phyloP scores from a whole-genome alignment of 768 basidiomycete species.

The Lactifluus pinguis region DNA sequence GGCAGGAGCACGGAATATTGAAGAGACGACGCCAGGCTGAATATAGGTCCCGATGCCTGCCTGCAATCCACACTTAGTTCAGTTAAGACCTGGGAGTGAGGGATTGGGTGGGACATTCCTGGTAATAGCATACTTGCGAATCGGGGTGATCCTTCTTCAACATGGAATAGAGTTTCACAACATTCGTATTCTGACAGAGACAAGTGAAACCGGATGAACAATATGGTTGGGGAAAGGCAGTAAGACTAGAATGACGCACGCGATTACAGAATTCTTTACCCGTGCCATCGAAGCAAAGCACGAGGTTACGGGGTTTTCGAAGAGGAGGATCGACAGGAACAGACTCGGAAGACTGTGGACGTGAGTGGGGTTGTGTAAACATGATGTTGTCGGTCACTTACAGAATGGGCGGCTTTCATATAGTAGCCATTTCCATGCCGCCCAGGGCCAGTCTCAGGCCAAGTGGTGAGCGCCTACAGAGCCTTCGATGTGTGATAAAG shows the following conservation, averaged over 20 bases:
- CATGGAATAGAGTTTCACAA: slow-evolving; percentile 30
- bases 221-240: background rate
- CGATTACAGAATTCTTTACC: background rate
- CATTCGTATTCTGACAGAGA: slow-evolving; percentile 31
- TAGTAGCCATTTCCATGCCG: background rate
- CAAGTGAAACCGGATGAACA: background rate
- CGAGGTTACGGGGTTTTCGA: background rate
- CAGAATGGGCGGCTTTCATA: background rate
- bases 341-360: background rate
- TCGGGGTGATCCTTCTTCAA: slow-evolving; percentile 29
- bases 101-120: slow-evolving; percentile 30
- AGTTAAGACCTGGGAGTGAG: background rate
- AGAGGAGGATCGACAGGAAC: background rate
- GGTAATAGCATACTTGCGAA: slow-evolving; percentile 49
- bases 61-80: slow-evolving; percentile 20
- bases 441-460: no score
- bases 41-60: slow-evolving; percentile 42
- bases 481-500: background rate
- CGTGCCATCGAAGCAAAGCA: slow-evolving; percentile 2
- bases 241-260: background rate
- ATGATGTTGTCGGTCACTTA: background rate
- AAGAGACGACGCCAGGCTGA: slow-evolving; percentile 56
- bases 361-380: background rate
- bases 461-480: background rate
- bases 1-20: slow-evolving; percentile 47